Percentiles rank a stretch among this genome's conserved stretches.
These are phyloP conservation scores for Cucurbita argyrosperma DNA, from an alignment of 306 rosid genomes.

Conservation along the genomic window DNA sequence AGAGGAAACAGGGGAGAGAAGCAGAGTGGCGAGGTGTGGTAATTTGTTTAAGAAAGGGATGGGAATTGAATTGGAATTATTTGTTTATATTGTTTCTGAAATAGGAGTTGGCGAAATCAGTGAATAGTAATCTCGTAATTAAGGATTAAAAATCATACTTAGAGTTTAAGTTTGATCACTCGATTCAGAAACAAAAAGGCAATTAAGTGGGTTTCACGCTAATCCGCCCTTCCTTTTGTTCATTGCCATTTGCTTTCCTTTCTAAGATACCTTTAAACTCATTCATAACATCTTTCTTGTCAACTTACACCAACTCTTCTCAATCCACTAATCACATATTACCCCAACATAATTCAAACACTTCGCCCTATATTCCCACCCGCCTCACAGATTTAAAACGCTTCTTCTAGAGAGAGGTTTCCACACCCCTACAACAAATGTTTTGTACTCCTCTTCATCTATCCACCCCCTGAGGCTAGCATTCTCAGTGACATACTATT, in stretches of 20 bases:
- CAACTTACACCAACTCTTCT: not conserved
- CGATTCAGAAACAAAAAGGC: slow-evolving; percentile 25
- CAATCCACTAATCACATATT: too few species aligned
- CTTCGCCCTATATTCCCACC: too few species aligned
- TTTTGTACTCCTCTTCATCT: too few species aligned
- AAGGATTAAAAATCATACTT: slow-evolving; percentile 56
- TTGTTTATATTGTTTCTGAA: too few species aligned
- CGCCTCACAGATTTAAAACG: too few species aligned
- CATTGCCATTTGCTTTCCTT: not conserved
- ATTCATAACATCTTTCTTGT: not conserved
- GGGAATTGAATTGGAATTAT: not conserved
- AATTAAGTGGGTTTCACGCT: slow-evolving; percentile 96
- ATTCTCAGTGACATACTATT: too few species aligned
- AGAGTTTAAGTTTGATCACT: slow-evolving; percentile 47
- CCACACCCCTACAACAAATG: too few species aligned
- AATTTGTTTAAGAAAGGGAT: not conserved
- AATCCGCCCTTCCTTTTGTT: slow-evolving; percentile 43
- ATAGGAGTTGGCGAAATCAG: slow-evolving; percentile 14
- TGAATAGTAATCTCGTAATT: slow-evolving; percentile 34
- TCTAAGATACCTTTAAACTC: not conserved
- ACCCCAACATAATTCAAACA: too few species aligned
- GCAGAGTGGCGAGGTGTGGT: not conserved
- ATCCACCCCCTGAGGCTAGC: too few species aligned
- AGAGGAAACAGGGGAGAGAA: not conserved
- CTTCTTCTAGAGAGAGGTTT: too few species aligned